Base-by-base conservation (phyloP, 208 protist species). In the Trypanosomatidae sp. region DNA sequence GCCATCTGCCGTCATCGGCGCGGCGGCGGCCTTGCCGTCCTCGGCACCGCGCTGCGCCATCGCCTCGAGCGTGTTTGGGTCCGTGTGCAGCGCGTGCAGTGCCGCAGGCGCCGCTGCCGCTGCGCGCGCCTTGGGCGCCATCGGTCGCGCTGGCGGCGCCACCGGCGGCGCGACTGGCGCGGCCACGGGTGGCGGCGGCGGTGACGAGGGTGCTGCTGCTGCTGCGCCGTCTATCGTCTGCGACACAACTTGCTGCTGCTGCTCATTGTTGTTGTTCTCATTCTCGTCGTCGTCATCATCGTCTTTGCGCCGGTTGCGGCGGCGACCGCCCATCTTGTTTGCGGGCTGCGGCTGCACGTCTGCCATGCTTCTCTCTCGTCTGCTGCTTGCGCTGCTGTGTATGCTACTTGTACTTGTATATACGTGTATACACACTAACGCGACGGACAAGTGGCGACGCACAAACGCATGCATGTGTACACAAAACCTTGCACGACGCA, bases 1-100 rank as follows among this genome's bases (percentile, higher is more conserved):
- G 40, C 71, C 63, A 19, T 57, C 55, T 2, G 57, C 48, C 27
- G 21, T 15, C 7, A 27, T 56, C 55, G 24, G 35, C 54, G 48
- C 60, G 60, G 8, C 26, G 43, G 18, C 28, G 10, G 26, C 5
- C 20, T 18, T 5, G 56, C 41, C 4, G 49, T 38, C 0, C 33
- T 19, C 19, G 48, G 48, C 4, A 35, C 18, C 48, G 19, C 22
- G 30, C 22, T 7, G 23, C 32, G 18, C 18, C 21, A 24, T 24
- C 10, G 21, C 19, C 6, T n/a, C 11, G n/a, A 15, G 30, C 30
- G 22, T 20, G 2, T 26, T 22, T 5, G 33, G 47, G 10, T 44
- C 47, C 2, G 15, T 25, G 24, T 52, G 37, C 2, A 41, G 24
- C 25, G 25, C 6, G 6, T 39, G 6, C 32, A 20, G 6, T 5